Evolutionary conservation across 768 basidiomycete species (phyloP), one percentile per base, ranked within the genome.

Genomic region (Nevesoporus exiguus): DNA sequence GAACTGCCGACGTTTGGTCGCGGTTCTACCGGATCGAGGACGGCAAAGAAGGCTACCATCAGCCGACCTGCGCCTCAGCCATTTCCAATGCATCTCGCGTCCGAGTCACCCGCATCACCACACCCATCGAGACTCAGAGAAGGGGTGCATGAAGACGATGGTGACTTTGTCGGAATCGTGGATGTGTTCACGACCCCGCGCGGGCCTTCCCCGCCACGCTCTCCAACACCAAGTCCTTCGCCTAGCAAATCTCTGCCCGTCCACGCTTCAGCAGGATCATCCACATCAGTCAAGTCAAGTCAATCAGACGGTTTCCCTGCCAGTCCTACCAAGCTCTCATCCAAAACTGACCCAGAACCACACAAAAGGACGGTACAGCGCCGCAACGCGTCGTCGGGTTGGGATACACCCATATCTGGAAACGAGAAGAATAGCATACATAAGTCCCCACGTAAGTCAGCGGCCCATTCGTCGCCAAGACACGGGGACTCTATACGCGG

Each of bases 391-490:
- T 63, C 54, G 14, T 47, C 50, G 4, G 61, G 54, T 19, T 8
- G 2, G 3, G 57, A 61, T 25, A 25, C 46, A 8, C 40, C 25
- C 9, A 13, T 14, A 15, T 57, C 57, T 19, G 48, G 49, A 24
- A 51, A 34, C 11, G 58, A 60, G 37, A 45, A n/a, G 22, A 21
- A 55, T 6, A 24, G 40, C 0, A 21, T 57, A 36, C 61, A 33
- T 41, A 66, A 68, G 29, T 67, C 66, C 0, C 66, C 66, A 15
- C 66, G 66, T 25, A 67, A 63, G 25, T 67, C 64, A 7, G 56
- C 36, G 17, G 48, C 25, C 3, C 66, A 67, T 34, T 61, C 66
- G 19, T 67, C 66, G 29, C 66, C 66, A 24, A 57, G 66, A n/a
- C 56, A 63, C 31, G 21, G n/a, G 25, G 1, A 17, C 22, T 13